Evolutionary conservation across 108 stramenopile species (phyloP).

Genomic region (Nitzschia putrida): DNA sequence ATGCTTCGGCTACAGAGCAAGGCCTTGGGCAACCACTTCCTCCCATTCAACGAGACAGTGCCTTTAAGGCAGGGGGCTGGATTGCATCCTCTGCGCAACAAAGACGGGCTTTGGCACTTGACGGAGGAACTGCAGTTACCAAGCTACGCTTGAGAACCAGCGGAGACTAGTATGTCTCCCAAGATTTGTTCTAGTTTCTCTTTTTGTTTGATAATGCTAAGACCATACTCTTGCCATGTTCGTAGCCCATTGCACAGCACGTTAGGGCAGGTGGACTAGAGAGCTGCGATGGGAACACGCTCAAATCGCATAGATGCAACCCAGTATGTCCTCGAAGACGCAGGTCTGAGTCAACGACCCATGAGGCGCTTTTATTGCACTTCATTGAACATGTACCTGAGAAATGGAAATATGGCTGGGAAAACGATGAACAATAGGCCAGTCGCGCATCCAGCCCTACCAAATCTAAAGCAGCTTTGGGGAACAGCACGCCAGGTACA

Average conservation of each 20-base stretch:
- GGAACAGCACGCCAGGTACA: constrained; percentile 7
- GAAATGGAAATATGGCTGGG: constrained; percentile 76
- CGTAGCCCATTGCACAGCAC: constrained; percentile 68
- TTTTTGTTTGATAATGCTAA: neutral
- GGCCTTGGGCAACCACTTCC: constrained; percentile 79
- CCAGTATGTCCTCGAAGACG: constrained; percentile 43
- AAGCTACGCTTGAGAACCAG: constrained; percentile 65
- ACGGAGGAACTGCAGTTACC: constrained; percentile 81
- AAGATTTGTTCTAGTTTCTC: neutral
- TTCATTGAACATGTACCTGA: constrained; percentile 72
- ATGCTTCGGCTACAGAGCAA: constrained; percentile 43
- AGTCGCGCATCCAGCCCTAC: constrained; percentile 26
- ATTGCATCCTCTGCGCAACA: constrained; percentile 82
- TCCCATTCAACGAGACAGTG: constrained; percentile 64
- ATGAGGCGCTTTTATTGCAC: constrained; percentile 21
- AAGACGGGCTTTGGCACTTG: constrained; percentile 61
- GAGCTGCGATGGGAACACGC: constrained; percentile 57
- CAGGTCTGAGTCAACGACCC: constrained; percentile 60
- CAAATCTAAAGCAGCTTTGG: neutral
- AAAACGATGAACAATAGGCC: constrained; percentile 51
- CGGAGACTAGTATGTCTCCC: constrained; percentile 15
- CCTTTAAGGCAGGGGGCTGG: constrained; percentile 86
- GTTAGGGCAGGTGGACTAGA: constrained; percentile 75
- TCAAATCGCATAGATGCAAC: constrained; percentile 73
- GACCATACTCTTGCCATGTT: neutral